These are phyloP conservation scores for Auricularia sp. DNA, from an alignment of 768 basidiomycete species.

Conservation along the genomic window DNA sequence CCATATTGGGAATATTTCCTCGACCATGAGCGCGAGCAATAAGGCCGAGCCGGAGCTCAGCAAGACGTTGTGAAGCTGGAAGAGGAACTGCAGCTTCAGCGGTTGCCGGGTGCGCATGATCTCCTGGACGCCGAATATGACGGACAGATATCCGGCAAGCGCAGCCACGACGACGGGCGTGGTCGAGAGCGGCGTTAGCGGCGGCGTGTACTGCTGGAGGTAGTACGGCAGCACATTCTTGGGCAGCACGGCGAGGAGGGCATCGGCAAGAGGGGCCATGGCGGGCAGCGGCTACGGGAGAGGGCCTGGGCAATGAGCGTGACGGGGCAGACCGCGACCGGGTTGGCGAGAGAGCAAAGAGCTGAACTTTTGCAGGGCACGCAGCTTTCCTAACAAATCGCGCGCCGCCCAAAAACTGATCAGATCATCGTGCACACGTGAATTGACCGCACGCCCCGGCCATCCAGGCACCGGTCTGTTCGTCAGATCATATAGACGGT, in stretches of 20 bases:
- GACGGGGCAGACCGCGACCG: not conserved
- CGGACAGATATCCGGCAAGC: conserved; percentile 71
- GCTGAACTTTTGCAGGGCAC: not conserved
- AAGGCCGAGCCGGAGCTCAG: conserved; percentile 77
- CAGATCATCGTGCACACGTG: too few relatives aligned
- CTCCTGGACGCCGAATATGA: conserved; percentile 77
- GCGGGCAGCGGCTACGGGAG: conserved; percentile 3
- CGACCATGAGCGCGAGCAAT: conserved; percentile 78
- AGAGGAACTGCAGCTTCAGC: conserved; percentile 67
- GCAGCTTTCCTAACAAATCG: not conserved
- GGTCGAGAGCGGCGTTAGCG: conserved; percentile 74
- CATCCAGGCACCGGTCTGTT: too few relatives aligned
- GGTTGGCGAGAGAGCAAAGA: not conserved
- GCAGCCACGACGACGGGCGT: conserved; percentile 53
- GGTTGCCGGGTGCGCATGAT: conserved; percentile 73
- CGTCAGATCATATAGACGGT: too few relatives aligned
- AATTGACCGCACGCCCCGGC: too few relatives aligned
- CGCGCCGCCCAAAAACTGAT: too few relatives aligned
- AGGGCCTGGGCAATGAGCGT: not conserved
- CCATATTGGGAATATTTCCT: conserved; percentile 78
- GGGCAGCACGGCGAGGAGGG: conserved; percentile 50
- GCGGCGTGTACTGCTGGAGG: conserved; percentile 52
- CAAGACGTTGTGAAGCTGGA: conserved; percentile 85
- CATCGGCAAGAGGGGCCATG: conserved; percentile 69
- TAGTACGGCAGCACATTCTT: conserved; percentile 35